Evolutionary conservation across 1,284 basidiomycete species (phyloP).

Genomic region (Austroboletus olivaceoglutinosus): DNA sequence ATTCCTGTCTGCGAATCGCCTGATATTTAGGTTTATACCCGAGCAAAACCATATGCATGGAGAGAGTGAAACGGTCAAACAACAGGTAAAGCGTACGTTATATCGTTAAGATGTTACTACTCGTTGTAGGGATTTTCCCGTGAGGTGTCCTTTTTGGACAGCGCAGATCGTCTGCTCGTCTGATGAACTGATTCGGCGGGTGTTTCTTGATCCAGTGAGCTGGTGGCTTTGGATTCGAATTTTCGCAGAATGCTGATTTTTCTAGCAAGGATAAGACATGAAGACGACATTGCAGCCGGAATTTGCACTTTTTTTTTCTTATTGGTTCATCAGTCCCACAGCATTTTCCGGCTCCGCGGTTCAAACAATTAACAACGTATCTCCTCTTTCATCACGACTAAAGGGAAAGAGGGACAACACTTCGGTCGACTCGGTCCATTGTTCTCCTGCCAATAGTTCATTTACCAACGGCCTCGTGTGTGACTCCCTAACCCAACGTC

Average conservation of each 20-base stretch:
- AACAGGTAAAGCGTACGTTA: not conserved
- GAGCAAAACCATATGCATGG: not conserved
- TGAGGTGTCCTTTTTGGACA: not conserved
- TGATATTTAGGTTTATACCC: not conserved
- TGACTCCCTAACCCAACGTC: not conserved
- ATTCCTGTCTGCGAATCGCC: too few relatives aligned
- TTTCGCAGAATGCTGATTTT: not conserved
- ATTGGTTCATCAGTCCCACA: too few relatives aligned
- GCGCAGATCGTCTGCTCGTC: not conserved
- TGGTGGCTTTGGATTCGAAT: not conserved
- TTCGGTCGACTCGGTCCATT: not conserved
- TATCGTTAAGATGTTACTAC: not conserved
- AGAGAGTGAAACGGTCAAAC: not conserved
- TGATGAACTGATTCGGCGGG: constrained; percentile 13
- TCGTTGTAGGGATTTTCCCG: too few relatives aligned
- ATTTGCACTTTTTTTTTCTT: not conserved
- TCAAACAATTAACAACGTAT: too few relatives aligned
- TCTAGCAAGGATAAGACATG: too few relatives aligned
- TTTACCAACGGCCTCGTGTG: constrained; percentile 6
- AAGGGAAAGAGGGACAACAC: too few relatives aligned
- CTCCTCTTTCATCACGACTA: too few relatives aligned
- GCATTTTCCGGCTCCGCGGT: too few relatives aligned
- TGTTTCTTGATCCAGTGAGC: not conserved
- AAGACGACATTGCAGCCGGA: too few relatives aligned
- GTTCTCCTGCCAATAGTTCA: not conserved